phyloP scores from a whole-genome alignment of 345 rosid species.

The Physaria fendleri region DNA sequence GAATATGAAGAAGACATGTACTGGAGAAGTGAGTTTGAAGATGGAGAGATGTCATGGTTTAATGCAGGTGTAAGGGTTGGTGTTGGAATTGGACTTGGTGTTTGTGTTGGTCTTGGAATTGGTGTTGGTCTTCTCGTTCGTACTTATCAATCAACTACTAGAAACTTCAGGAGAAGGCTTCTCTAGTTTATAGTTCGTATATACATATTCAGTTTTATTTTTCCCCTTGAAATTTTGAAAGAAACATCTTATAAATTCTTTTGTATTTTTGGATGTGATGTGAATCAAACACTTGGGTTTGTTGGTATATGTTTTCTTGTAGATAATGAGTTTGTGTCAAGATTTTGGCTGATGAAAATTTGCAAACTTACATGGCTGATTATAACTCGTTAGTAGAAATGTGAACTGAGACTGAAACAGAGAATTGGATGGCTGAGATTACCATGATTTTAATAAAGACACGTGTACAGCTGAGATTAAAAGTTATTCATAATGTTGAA shows the following conservation, averaged over 20 bases:
- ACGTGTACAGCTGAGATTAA: no score
- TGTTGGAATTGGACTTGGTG: conserved; percentile 82
- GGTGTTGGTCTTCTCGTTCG: conserved; percentile 80
- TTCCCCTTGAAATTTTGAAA: conserved; percentile 18
- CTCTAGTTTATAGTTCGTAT: conserved; percentile 24
- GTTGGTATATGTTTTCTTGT: background rate
- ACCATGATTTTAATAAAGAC: no score
- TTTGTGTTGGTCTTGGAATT: conserved; percentile 73
- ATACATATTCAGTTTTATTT: background rate
- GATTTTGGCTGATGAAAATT: background rate
- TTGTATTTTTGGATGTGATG: conserved; percentile 11
- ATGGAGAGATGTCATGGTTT: conserved; percentile 88
- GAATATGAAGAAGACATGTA: conserved; percentile 37
- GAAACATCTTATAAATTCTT: background rate
- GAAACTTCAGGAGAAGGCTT: conserved; percentile 63
- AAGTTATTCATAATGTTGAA: no score
- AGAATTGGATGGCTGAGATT: no score
- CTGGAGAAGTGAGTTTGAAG: conserved; percentile 40
- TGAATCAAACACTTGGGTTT: conserved; percentile 6
- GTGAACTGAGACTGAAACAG: no score
- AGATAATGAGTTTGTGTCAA: conserved; percentile 5
- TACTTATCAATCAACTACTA: conserved; percentile 67
- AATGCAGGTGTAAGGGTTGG: conserved; percentile 96
- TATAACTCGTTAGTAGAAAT: no score
- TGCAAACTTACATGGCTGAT: no score